phyloP scores from a whole-genome alignment of 1,139 yeast species.

The Blastobotrys elegans region DNA sequence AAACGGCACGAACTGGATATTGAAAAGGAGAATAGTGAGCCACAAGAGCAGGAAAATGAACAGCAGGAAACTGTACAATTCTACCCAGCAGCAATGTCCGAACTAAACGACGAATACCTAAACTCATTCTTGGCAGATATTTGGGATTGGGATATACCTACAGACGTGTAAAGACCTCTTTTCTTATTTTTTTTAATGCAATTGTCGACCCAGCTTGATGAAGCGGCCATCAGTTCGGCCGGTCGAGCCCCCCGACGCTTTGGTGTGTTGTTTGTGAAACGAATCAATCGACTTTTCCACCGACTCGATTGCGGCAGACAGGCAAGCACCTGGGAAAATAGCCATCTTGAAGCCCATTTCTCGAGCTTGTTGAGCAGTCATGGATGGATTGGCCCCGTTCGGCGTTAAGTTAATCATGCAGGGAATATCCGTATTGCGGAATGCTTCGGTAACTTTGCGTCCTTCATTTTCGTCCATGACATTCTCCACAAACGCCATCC shows the following conservation, averaged over 20 bases:
- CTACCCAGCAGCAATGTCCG: not conserved
- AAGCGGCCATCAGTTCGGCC: no score
- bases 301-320: no score
- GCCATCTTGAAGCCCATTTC: no score
- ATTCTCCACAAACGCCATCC: slow-evolving; percentile 15
- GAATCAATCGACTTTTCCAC: no score
- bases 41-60: not conserved
- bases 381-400: no score
- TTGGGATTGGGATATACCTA: slow-evolving; percentile 3
- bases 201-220: not conserved
- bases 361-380: no score
- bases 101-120: not conserved
- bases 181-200: not conserved
- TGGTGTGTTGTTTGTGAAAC: no score
- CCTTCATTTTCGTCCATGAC: not conserved
- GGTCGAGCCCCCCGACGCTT: no score
- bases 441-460: no score
- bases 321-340: no score
- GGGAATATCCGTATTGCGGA: not conserved
- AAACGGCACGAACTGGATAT: not conserved
- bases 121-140: not conserved
- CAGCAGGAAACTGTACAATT: not conserved
- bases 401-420: no score
- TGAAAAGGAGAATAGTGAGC: not conserved
- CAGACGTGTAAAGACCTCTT: not conserved